Evolutionary conservation across 2,329 filamentous ascomycete genomes (phyloP).

Genomic region (Fusarium beomiforme): DNA sequence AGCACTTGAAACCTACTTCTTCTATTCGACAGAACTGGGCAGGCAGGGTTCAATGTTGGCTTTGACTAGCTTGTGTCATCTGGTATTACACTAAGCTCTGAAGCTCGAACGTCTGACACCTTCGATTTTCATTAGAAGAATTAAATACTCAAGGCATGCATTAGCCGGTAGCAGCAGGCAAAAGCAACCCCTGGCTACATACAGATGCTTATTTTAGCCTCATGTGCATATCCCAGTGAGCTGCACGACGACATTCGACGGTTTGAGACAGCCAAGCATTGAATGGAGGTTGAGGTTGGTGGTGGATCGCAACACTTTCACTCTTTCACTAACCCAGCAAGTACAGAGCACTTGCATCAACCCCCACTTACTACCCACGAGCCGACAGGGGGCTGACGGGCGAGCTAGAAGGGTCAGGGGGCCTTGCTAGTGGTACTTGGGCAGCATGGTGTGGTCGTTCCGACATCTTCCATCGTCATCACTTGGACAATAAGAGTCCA

Average conservation of each 20-base stretch:
- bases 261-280: slow-evolving; percentile 32
- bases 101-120: slow-evolving; percentile 4
- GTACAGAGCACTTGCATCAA: slow-evolving; percentile 40
- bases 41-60: slow-evolving; percentile 5
- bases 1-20: neutral
- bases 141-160: slow-evolving; percentile 35
- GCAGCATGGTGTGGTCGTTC: slow-evolving; percentile 29
- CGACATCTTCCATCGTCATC: slow-evolving; percentile 37
- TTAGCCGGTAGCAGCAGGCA: slow-evolving; percentile 15
- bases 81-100: neutral
- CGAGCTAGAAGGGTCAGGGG: slow-evolving; percentile 7
- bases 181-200: slow-evolving; percentile 32
- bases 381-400: slow-evolving; percentile 35
- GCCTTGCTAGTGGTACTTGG: slow-evolving; percentile 14
- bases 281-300: slow-evolving; percentile 16
- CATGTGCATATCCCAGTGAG: slow-evolving; percentile 32
- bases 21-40: slow-evolving; percentile 7
- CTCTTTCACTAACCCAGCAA: neutral
- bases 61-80: neutral
- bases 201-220: slow-evolving; percentile 43
- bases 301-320: slow-evolving; percentile 28
- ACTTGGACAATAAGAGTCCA: neutral
- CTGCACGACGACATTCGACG: slow-evolving; percentile 33
- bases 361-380: slow-evolving; percentile 42
- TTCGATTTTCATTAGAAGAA: slow-evolving; percentile 40